Percentiles rank a stretch among this genome's conserved stretches.
These are phyloP conservation scores for Ilex aquifolium DNA, from an alignment of 257 asterid species.

Conservation along the genomic window DNA sequence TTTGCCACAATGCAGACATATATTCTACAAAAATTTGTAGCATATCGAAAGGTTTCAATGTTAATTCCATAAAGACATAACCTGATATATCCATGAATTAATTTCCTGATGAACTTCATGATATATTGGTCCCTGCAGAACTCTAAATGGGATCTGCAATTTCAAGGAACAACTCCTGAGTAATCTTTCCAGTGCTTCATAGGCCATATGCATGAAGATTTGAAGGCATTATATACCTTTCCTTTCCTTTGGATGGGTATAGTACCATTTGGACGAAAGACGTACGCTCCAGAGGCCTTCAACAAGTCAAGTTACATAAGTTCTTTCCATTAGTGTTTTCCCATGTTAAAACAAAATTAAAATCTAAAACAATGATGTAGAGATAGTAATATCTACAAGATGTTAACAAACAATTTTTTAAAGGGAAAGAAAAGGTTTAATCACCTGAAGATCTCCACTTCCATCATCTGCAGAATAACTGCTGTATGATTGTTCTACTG, in stretches of 20 bases:
- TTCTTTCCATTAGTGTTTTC: neutral
- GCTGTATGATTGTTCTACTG: conserved; percentile 79
- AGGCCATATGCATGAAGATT: neutral
- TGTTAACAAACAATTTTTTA: neutral
- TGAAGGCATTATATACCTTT: conserved; percentile 40
- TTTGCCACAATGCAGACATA: too few species aligned
- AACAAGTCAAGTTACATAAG: conserved; percentile 11
- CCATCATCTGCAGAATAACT: conserved; percentile 69
- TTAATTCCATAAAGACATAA: conserved; percentile 15
- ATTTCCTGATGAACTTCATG: conserved; percentile 92
- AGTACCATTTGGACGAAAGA: conserved; percentile 85
- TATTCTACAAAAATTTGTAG: too few species aligned
- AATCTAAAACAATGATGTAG: neutral
- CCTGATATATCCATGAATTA: conserved; percentile 93
- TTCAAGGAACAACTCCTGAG: conserved; percentile 15
- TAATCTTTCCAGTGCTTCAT: neutral
- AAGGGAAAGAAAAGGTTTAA: conserved; percentile 5
- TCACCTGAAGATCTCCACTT: conserved; percentile 50
- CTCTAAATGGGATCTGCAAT: conserved; percentile 48
- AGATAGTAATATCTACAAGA: neutral
- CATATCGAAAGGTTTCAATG: too few species aligned
- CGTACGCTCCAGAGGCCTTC: conserved; percentile 92
- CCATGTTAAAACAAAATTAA: neutral
- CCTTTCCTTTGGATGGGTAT: conserved; percentile 34
- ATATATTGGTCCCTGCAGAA: conserved; percentile 66